Evolutionary conservation across 805 yeast genomes (phyloP), one percentile per base, ranked within the genome.

Genomic region (Ogataea haglerorum): DNA sequence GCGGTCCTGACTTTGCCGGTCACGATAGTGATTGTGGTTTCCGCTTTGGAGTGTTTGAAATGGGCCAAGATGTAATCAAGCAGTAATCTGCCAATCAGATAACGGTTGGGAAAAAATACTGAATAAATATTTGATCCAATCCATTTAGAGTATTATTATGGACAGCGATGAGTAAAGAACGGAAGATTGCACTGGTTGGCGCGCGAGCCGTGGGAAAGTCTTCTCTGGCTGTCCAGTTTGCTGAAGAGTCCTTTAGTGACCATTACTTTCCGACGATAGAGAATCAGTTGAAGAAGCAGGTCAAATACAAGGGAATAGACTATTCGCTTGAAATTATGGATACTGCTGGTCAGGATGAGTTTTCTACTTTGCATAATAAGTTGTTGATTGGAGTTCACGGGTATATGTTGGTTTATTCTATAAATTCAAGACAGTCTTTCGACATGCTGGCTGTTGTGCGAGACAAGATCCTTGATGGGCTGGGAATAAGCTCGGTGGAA

Each of bases 341-440:
- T 57, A 89, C 96, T 0, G 95, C 96, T 1, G 96, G 96, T 6
- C 95, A 87, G 67, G 96, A 88, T 62, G 95, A 88, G 67, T 85
- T 82, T 58, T 76, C 87, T 35, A 78, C 85, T 48, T 75, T 89
- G 63, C 85, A 80, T 53, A 87, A 85, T 61, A 84, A 85, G 52
- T 82, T 85, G 40, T 65, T 86, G 35, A 82, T 84, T 34, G 93
- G 90, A 13, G 79, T 85, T 24, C 93, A 86, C 55, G 97, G 96
- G 1, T 85, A 85, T 57, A 67, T 89, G 31, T 64, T 90, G 30
- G 85, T 87, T 32, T 89, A 86, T 64, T 83, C 91, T 36, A 89
- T 89, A 39, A 80, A 86, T 22, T 82, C 89, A 32, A 68, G 84
- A 52, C 76, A 80, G 46, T 80, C 91, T 14, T 87, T 89, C 60